A percentile compares a stretch with the other conserved stretches of the same genome.
Conservation (phyloP, 495 filamentous ascomycete genomes). For the Cryomyces antarcticus region DNA sequence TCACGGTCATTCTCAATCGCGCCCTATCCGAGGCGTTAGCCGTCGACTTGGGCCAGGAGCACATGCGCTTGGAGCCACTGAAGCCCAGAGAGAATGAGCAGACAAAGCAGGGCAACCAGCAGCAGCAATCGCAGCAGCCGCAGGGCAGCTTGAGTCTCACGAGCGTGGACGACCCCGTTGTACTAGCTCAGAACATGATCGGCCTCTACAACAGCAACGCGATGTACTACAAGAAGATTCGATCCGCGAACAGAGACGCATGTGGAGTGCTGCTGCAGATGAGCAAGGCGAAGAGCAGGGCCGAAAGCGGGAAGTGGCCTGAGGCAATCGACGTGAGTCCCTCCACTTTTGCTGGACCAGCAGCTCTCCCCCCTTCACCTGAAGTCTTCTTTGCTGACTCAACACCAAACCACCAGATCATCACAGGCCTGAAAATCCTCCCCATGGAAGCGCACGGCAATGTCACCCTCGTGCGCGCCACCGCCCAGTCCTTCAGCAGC, state of each 20-base stretch:
- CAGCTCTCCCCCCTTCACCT: neutral
- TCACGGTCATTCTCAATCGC: slow-evolving; percentile 71
- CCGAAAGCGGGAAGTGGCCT: slow-evolving; percentile 53
- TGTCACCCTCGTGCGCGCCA: slow-evolving; percentile 48
- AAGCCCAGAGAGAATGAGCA: slow-evolving; percentile 35
- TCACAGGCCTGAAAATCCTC: slow-evolving; percentile 51
- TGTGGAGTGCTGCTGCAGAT: slow-evolving; percentile 56
- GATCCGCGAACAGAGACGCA: slow-evolving; percentile 42
- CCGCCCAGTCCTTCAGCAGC: slow-evolving; percentile 53
- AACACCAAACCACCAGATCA: slow-evolving; percentile 32
- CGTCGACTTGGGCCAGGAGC: slow-evolving; percentile 58
- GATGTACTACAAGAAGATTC: slow-evolving; percentile 51
- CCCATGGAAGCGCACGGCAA: slow-evolving; percentile 51
- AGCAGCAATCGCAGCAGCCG: slow-evolving; percentile 12
- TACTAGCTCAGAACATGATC: slow-evolving; percentile 62
- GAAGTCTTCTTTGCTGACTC: neutral
- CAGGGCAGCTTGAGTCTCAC: slow-evolving; percentile 59
- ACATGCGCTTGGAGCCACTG: slow-evolving; percentile 53
- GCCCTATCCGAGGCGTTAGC: slow-evolving; percentile 75
- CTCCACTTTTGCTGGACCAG: neutral
- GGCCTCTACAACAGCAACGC: slow-evolving; percentile 55
- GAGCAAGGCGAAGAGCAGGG: slow-evolving; percentile 49
- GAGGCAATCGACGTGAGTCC: slow-evolving; percentile 61
- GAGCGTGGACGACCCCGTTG: slow-evolving; percentile 65
- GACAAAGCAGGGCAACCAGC: neutral